Conservation (phyloP, 176 grass and related monocot species). For the Raddia guianensis region DNA sequence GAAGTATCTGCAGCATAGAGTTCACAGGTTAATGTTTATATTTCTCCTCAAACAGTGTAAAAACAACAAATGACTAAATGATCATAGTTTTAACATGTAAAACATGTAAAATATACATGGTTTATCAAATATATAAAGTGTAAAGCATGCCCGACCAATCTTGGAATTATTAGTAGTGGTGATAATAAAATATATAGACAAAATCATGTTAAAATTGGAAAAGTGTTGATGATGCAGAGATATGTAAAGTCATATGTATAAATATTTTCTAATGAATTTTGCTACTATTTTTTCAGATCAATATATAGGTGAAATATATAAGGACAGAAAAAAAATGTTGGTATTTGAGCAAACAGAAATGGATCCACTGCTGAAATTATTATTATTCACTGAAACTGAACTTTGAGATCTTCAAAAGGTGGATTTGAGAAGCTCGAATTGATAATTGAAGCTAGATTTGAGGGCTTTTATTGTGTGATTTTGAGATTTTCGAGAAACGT, state of each 20-base stretch:
- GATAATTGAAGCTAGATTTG: too few relatives aligned
- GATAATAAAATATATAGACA: not conserved
- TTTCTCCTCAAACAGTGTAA: not conserved
- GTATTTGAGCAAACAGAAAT: not conserved
- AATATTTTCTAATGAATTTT: too few relatives aligned
- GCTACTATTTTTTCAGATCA: too few relatives aligned
- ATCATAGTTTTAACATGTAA: constrained; percentile 27
- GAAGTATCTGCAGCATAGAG: constrained; percentile 73
- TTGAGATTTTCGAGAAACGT: too few relatives aligned
- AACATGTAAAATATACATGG: not conserved
- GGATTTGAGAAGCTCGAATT: too few relatives aligned
- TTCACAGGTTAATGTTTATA: constrained; percentile 2
- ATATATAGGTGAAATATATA: constrained; percentile 6
- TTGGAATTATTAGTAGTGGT: constrained; percentile 1
- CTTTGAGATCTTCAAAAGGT: too few relatives aligned
- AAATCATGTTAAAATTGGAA: not conserved
- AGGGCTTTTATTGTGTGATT: too few relatives aligned
- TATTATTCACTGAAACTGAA: too few relatives aligned
- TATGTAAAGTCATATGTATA: not conserved
- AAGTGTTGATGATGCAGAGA: constrained; percentile 1
- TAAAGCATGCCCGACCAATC: not conserved
- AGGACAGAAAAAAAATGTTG: not conserved
- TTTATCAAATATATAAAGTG: constrained; percentile 7
- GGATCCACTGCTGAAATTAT: not conserved
- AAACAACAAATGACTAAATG: not conserved